A percentile compares a stretch with the other conserved stretches of the same genome.
These are phyloP conservation scores for Arthrobotrys conoides DNA, from an alignment of 2,329 filamentous ascomycete species.

Conservation along the genomic window DNA sequence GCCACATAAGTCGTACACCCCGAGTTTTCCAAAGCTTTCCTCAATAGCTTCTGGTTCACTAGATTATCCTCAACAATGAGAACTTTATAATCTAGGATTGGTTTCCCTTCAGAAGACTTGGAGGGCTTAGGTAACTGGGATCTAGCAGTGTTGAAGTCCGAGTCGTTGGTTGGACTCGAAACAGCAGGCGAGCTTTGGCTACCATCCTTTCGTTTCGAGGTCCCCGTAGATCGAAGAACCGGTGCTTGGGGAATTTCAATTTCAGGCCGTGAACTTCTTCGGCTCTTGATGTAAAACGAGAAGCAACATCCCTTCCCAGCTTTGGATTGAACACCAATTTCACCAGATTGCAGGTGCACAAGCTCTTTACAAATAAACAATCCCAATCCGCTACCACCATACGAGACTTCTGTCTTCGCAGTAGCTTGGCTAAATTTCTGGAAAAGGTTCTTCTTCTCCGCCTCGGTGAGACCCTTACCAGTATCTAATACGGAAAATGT, in stretches of 20 bases:
- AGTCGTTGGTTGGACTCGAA: slow-evolving; percentile 21
- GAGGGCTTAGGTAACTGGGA: background rate
- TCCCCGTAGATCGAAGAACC: slow-evolving; percentile 24
- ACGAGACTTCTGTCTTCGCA: slow-evolving; percentile 76
- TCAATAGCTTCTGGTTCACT: slow-evolving; percentile 68
- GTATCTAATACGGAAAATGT: slow-evolving; percentile 83
- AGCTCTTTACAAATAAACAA: slow-evolving; percentile 83
- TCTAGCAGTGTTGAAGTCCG: slow-evolving; percentile 7
- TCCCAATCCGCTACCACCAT: slow-evolving; percentile 78
- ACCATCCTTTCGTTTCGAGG: slow-evolving; percentile 32
- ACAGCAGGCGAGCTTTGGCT: slow-evolving; percentile 13
- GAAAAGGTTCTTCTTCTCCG: slow-evolving; percentile 67
- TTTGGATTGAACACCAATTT: slow-evolving; percentile 79
- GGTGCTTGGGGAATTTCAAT: slow-evolving; percentile 51
- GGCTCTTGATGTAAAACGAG: slow-evolving; percentile 81
- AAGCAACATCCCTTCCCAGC: slow-evolving; percentile 80
- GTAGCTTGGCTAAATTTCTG: slow-evolving; percentile 64
- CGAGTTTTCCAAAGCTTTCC: slow-evolving; percentile 66
- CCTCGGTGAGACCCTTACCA: slow-evolving; percentile 78
- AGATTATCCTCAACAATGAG: slow-evolving; percentile 69
- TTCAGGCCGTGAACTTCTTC: slow-evolving; percentile 70
- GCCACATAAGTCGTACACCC: slow-evolving; percentile 75
- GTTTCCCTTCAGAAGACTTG: slow-evolving; percentile 19
- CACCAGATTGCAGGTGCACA: slow-evolving; percentile 82
- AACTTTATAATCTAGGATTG: slow-evolving; percentile 62